Conservation (phyloP, 1,284 basidiomycete species). For the Cerioporus squamosus region DNA sequence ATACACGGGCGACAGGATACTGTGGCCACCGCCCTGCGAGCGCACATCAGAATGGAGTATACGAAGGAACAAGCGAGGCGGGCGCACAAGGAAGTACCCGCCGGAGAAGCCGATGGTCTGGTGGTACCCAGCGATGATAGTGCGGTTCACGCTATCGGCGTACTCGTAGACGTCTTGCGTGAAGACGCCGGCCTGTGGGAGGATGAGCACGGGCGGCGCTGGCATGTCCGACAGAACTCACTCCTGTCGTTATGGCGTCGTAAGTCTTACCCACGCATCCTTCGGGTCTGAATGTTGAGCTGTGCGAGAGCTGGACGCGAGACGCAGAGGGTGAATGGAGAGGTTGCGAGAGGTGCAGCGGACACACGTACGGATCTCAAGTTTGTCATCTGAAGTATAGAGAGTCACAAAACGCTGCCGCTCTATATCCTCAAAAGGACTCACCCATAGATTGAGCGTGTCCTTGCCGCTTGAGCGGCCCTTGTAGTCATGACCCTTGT, state of each 20-base stretch:
- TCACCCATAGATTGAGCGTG: constrained; percentile 40
- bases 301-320: constrained; percentile 24
- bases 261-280: constrained; percentile 26
- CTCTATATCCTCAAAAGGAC: constrained; percentile 1
- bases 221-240: constrained; percentile 11
- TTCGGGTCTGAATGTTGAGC: constrained; percentile 27
- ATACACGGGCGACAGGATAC: constrained; percentile 41
- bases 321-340: background rate
- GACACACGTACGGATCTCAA: constrained; percentile 30
- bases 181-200: constrained; percentile 29
- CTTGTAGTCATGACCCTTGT: constrained; percentile 46
- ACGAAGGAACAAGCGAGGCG: background rate
- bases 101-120: constrained; percentile 37
- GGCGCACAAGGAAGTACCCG: constrained; percentile 35
- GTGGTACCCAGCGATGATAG: constrained; percentile 37
- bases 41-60: background rate
- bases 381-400: constrained; percentile 31
- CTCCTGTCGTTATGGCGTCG: constrained; percentile 33
- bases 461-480: constrained; percentile 39
- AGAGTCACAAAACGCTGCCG: too few relatives aligned
- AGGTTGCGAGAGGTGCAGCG: too few relatives aligned
- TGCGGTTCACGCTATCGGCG: constrained; percentile 37
- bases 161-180: constrained; percentile 37
- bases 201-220: background rate
- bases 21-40: constrained; percentile 53